Evolutionary conservation across 2,329 filamentous ascomycete genomes (phyloP).

Genomic region (Aspergillus clavatus): DNA sequence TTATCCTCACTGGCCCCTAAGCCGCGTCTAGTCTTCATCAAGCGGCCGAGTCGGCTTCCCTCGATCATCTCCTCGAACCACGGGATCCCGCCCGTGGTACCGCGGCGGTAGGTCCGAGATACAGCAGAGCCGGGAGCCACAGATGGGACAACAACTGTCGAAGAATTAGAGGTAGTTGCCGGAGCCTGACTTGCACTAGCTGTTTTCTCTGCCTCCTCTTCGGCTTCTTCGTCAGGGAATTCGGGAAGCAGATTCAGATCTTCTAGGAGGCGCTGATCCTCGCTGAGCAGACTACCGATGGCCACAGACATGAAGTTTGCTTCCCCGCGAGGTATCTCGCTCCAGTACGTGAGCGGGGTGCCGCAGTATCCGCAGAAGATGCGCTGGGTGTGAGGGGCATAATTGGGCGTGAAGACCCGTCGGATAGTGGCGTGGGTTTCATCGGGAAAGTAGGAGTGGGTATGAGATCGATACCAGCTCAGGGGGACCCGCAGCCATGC

Average conservation of each 20-base stretch:
- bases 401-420: slow-evolving; percentile 59
- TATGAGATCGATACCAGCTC: slow-evolving; percentile 71
- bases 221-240: slow-evolving; percentile 11
- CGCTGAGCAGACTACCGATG: slow-evolving; percentile 67
- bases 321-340: slow-evolving; percentile 64
- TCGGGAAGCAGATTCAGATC: slow-evolving; percentile 67
- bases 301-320: slow-evolving; percentile 76
- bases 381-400: slow-evolving; percentile 58
- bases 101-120: slow-evolving; percentile 34
- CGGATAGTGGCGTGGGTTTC: slow-evolving; percentile 66
- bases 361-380: slow-evolving; percentile 92
- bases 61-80: slow-evolving; percentile 83
- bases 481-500: slow-evolving; percentile 81
- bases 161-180: slow-evolving; percentile 9
- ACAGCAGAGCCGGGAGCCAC: slow-evolving; percentile 16
- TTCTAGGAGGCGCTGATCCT: slow-evolving; percentile 68
- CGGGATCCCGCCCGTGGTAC: slow-evolving; percentile 56
- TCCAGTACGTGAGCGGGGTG: slow-evolving; percentile 79
- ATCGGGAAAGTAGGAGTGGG: slow-evolving; percentile 70
- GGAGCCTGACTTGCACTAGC: slow-evolving; percentile 16
- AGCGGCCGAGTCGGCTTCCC: slow-evolving; percentile 65
- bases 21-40: slow-evolving; percentile 56
- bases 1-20: slow-evolving; percentile 60
- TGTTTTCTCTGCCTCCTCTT: slow-evolving; percentile 26
- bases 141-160: slow-evolving; percentile 20